Percentiles rank a stretch among this genome's conserved stretches.
Evolutionary conservation across 2,329 filamentous ascomycete species (phyloP).

Genomic region (Hypoxylon sp.): DNA sequence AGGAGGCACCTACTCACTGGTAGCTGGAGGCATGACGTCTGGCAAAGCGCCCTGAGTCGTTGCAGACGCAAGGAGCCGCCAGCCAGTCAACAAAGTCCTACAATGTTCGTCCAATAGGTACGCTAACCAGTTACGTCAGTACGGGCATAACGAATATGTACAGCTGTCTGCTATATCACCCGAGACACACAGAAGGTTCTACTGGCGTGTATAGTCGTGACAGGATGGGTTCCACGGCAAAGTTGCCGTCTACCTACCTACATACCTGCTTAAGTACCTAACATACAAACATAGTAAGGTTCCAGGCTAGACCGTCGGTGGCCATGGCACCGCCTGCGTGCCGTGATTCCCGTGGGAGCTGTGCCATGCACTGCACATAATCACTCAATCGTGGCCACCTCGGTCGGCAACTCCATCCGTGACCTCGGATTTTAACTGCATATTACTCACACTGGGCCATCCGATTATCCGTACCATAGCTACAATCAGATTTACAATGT

Average conservation of each 20-base stretch:
- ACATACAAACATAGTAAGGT: too few species aligned
- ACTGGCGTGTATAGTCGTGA: slow-evolving; percentile 34
- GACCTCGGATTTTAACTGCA: slow-evolving; percentile 23
- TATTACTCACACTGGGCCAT: slow-evolving; percentile 14
- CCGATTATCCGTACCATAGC: slow-evolving; percentile 43
- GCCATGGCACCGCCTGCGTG: slow-evolving; percentile 14
- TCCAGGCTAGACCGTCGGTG: slow-evolving; percentile 2
- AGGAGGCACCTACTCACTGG: too few species aligned
- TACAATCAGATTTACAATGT: slow-evolving; percentile 25
- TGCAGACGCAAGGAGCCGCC: slow-evolving; percentile 13
- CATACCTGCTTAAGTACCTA: too few species aligned
- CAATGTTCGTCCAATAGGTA: slow-evolving; percentile 8
- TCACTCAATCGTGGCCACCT: slow-evolving; percentile 2
- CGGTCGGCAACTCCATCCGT: slow-evolving; percentile 20
- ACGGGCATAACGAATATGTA: not conserved
- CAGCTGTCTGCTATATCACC: not conserved
- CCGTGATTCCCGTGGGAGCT: slow-evolving; percentile 34
- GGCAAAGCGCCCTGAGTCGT: slow-evolving; percentile 20
- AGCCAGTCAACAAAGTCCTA: slow-evolving; percentile 19
- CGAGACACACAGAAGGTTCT: slow-evolving; percentile 40
- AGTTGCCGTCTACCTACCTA: slow-evolving; percentile 21
- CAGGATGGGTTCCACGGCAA: slow-evolving; percentile 30
- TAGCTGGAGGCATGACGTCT: slow-evolving; percentile 18
- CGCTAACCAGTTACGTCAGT: slow-evolving; percentile 26
- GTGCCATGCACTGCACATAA: not conserved